Evolutionary conservation across 352 stramenopile species (phyloP), one percentile per base, ranked within the genome.

Genomic region (Phytophthora capsici): DNA sequence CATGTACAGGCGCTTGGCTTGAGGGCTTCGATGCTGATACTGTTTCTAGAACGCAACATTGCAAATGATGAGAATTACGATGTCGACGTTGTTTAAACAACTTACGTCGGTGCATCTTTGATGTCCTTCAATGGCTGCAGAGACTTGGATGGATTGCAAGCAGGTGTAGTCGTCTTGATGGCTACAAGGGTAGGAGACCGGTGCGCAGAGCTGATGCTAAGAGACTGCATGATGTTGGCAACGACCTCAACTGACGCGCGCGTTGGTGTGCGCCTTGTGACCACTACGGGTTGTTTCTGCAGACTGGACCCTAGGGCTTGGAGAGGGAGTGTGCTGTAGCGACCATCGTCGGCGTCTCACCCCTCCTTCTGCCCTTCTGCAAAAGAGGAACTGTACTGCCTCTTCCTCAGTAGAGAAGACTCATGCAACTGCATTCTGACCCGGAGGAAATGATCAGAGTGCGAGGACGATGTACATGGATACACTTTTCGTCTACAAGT

Each of bases 261-360:
- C 12, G 43, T 56, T 45, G 60, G 53, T 1, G 50, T 53, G 6
- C 65, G 46, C 4, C 41, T 65, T 22, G 37, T 30, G 58, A 61
- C 53, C 53, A 48, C 4, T 30, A 38, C 52, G n/a, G 37, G 47
- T 51, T 60, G 50, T 14, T 26, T 32, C 1, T 58, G 41, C 34
- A 34, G 30, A 51, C 51, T 48, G 36, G 56, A 45, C 30, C 40
- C 25, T 66, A 20, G 12, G 20, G 26, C 32, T 55, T 57, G 48
- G 63, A 58, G 41, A 55, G 41, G 45, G 52, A 73, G 30, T 70
- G 53, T 8, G 48, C 26, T 37, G 32, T 57, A 43, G 69, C 58
- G 41, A 77, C 69, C 64, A 77, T 77, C 32, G 45, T 37, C 51
- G 50, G 19, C 26, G 22, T 48, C 30, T 75, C 61, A 68, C 61